Base-by-base conservation (phyloP, 176 grass and related monocot genomes). In the Alloteropsis semialata region DNA sequence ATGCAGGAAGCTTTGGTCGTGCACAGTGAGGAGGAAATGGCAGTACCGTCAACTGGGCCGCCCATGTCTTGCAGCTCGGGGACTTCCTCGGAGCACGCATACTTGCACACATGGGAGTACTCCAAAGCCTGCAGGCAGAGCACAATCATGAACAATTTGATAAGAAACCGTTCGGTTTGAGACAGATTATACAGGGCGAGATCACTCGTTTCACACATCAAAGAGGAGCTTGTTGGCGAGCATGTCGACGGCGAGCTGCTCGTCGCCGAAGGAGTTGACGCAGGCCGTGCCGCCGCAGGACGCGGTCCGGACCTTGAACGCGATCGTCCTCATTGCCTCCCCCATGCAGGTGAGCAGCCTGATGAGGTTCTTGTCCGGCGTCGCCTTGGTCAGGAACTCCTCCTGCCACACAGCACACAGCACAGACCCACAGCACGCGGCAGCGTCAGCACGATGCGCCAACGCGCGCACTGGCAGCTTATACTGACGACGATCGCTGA, bases 11-110 rank as follows among this genome's bases (percentile, higher is more conserved):
- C 5, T 49, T 60, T 61, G 53, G 15, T 64, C 69, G 39, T 59
- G 21, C 1, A 27, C 38, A 22, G 10, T 3, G 22, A 34, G 36
- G 10, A 45, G n/a, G 56, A 28, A 51, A 86, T 68, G n/a, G 13
- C 19, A 81, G 32, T 89, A 96, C 96, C 96, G 57, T 99, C 97
- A 22, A 89, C 85, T 39, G 93, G 93, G 68, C 97, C 97, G 69
- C 85, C 97, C 97, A 99, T 99, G 87, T 99, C 93, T 69, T 99
- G 97, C 65, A 99, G 75, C 77, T 96, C 93, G 7, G 97, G 97
- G 38, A 92, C 91, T 77, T 99, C 97, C 85, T 99, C 97, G 0
- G 97, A 99, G 91, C 97, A 99, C 6, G 97, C 97, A 76, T 99
- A 99, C 76, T 96, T 99, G 89, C 97, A 96, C 41, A 99, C 93